Conservation (phyloP, 352 stramenopile genomes). For the Phytopythium delawarense region DNA sequence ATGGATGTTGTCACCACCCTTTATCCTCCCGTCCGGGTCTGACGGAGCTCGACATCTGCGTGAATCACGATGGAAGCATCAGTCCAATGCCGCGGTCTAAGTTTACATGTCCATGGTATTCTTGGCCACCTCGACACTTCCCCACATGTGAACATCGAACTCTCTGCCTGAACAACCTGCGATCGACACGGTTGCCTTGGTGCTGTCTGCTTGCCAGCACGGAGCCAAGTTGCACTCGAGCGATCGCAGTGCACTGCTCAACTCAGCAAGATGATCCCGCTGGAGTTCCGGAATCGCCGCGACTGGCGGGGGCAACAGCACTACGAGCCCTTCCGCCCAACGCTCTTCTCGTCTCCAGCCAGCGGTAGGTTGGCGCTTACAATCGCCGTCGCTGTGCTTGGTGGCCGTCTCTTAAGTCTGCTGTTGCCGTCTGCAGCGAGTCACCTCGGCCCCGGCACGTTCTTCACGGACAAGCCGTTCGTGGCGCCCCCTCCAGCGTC, state of each 20-base stretch:
- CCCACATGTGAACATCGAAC: too few relatives aligned
- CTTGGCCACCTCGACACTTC: too few relatives aligned
- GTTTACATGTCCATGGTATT: too few relatives aligned
- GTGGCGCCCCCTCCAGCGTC: conserved; percentile 6
- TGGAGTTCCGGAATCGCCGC: conserved; percentile 38
- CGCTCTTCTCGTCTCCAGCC: conserved; percentile 25
- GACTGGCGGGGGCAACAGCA: conserved; percentile 40
- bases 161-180: too few relatives aligned
- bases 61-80: too few relatives aligned
- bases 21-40: too few relatives aligned
- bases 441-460: conserved; percentile 25
- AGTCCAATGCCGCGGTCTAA: too few relatives aligned
- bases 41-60: too few relatives aligned
- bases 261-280: conserved; percentile 32
- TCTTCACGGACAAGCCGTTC: conserved; percentile 32
- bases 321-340: conserved; percentile 46
- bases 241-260: too few relatives aligned
- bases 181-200: background rate
- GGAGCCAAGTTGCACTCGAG: too few relatives aligned
- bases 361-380: background rate
- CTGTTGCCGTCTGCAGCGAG: conserved; percentile 9
- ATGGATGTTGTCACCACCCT: too few relatives aligned
- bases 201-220: conserved; percentile 1
- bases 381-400: background rate
- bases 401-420: background rate